These are phyloP conservation scores for Ustilago bromivora DNA, from an alignment of 1,284 basidiomycete genomes.

Conservation along the genomic window DNA sequence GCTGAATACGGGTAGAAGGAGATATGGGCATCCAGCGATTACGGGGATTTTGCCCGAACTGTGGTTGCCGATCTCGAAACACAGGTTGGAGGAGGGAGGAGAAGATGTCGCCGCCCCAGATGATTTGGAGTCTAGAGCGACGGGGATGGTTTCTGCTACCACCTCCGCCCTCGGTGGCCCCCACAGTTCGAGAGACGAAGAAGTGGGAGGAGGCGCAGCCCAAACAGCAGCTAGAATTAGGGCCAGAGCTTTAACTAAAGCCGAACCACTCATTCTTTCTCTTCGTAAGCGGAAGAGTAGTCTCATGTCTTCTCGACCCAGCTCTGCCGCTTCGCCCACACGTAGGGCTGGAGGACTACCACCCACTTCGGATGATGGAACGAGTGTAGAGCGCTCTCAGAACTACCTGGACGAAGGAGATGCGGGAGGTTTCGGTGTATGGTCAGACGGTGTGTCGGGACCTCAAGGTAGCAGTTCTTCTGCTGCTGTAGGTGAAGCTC, in stretches of 20 bases:
- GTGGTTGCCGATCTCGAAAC: constrained; percentile 59
- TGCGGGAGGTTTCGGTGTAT: constrained; percentile 17
- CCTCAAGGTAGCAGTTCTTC: constrained; percentile 28
- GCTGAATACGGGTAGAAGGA: constrained; percentile 52
- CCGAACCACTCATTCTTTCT: constrained; percentile 53
- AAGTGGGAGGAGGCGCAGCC: neutral
- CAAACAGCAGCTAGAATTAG: constrained; percentile 18
- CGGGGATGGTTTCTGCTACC: constrained; percentile 24
- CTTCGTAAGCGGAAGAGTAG: constrained; percentile 45
- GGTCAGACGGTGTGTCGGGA: constrained; percentile 39
- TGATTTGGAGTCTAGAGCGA: constrained; percentile 31
- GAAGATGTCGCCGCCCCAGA: constrained; percentile 26
- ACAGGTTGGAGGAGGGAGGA: constrained; percentile 29
- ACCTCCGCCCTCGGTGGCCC: constrained; percentile 26
- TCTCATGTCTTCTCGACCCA: constrained; percentile 18
- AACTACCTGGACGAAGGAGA: neutral
- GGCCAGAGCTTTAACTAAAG: constrained; percentile 26
- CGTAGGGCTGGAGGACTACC: neutral
- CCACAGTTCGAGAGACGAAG: neutral
- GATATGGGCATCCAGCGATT: constrained; percentile 66
- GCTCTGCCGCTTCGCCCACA: constrained; percentile 10
- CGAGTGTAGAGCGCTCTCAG: neutral
- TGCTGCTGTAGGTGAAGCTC: constrained; percentile 41
- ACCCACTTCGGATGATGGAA: constrained; percentile 1
- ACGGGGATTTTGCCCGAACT: constrained; percentile 63